Percentiles rank a stretch among this genome's conserved stretches.
These are phyloP conservation scores for Ascochyta viciae-villosae DNA, from an alignment of 2,329 filamentous ascomycete genomes.

Conservation along the genomic window DNA sequence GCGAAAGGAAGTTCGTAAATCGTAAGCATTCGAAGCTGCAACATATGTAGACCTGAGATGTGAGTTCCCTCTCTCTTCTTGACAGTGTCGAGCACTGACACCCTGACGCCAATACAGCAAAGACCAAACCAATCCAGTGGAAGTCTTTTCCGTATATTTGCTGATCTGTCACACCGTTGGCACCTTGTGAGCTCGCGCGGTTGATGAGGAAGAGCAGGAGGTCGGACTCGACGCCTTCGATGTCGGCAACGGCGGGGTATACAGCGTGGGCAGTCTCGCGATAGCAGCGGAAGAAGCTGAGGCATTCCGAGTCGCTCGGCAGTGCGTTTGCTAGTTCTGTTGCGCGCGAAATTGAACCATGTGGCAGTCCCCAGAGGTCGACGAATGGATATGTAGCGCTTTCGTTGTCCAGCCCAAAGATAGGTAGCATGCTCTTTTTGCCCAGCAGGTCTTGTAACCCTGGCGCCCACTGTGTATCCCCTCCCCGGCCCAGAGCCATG, in stretches of 20 bases:
- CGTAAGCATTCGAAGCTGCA: constrained; percentile 70
- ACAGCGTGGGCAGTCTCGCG: constrained; percentile 66
- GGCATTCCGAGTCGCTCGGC: constrained; percentile 64
- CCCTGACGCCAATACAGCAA: constrained; percentile 68
- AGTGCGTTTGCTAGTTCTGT: constrained; percentile 65
- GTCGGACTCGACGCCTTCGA: constrained; percentile 61
- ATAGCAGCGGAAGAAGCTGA: constrained; percentile 65
- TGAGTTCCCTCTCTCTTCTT: constrained; percentile 66
- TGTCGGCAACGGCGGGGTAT: constrained; percentile 66
- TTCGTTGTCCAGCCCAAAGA: constrained; percentile 69
- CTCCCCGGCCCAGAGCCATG: constrained; percentile 56
- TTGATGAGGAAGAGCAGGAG: constrained; percentile 62
- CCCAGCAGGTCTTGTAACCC: constrained; percentile 65
- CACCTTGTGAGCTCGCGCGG: constrained; percentile 54
- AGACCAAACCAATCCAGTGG: constrained; percentile 66
- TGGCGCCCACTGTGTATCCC: constrained; percentile 54
- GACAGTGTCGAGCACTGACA: constrained; percentile 66
- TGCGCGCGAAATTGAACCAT: constrained; percentile 64
- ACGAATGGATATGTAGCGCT: constrained; percentile 71
- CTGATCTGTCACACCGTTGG: constrained; percentile 58
- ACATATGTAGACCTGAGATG: constrained; percentile 70
- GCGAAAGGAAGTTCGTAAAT: constrained; percentile 69
- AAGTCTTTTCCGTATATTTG: constrained; percentile 64
- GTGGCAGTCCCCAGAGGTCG: constrained; percentile 67
- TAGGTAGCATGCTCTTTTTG: constrained; percentile 65